Percentiles rank a stretch among this genome's conserved stretches.
Conservation (phyloP, 192 early-diverging fungal species). For the Gonapodya prolifera region DNA sequence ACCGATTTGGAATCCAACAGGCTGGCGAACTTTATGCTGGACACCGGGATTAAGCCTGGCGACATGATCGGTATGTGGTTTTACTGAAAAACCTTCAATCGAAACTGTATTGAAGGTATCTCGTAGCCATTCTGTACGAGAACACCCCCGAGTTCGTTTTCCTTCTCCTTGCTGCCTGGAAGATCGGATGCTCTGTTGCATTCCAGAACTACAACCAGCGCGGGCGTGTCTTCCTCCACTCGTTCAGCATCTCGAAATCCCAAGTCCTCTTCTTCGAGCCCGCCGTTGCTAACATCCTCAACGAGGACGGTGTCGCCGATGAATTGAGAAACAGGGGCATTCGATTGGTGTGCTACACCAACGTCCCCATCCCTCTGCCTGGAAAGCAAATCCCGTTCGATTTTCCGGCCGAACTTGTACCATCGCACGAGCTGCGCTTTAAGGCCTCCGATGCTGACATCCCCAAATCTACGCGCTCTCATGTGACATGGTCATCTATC, state of each 20-base stretch:
- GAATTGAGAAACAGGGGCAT: not conserved
- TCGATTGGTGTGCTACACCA: not conserved
- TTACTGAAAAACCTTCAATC: not conserved
- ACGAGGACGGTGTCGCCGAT: not conserved
- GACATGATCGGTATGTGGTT: not conserved
- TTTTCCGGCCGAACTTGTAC: not conserved
- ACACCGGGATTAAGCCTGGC: not conserved
- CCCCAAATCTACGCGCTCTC: not conserved
- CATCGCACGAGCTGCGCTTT: not conserved
- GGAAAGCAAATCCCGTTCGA: not conserved
- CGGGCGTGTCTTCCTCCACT: not conserved
- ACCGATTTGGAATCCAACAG: not conserved
- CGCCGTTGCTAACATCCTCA: not conserved
- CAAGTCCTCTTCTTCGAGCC: constrained; percentile 2
- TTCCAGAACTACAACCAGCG: constrained; percentile 7
- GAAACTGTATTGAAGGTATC: not conserved
- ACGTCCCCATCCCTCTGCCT: not conserved
- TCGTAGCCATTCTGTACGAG: not conserved
- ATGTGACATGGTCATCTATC: not conserved
- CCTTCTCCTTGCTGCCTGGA: constrained; percentile 3
- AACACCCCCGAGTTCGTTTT: not conserved
- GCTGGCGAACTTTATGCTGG: not conserved
- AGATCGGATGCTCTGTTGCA: constrained; percentile 2
- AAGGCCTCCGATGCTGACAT: not conserved
- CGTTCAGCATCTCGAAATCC: constrained; percentile 4